phyloP scores from a whole-genome alignment of 495 filamentous ascomycete genomes.

The Aspergillus incahuasiensis region DNA sequence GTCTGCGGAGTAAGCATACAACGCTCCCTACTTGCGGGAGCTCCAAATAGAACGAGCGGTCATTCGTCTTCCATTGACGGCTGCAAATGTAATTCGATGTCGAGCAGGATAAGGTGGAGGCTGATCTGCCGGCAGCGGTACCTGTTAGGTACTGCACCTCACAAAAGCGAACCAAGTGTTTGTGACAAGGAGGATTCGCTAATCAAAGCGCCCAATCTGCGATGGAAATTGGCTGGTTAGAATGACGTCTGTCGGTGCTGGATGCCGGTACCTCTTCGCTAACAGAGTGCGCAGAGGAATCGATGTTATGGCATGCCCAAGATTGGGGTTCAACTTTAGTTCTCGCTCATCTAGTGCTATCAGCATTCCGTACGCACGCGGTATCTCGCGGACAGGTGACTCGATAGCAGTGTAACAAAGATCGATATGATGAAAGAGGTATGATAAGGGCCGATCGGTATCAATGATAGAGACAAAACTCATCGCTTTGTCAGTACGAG shows the following conservation, averaged over 20 bases:
- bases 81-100: background rate
- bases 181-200: background rate
- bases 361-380: background rate
- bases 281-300: background rate
- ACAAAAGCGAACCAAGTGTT: background rate
- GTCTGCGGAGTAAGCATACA: background rate
- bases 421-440: background rate
- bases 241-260: background rate
- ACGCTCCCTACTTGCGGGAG: background rate
- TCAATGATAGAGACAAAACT: background rate
- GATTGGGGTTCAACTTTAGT: background rate
- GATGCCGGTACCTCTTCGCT: background rate
- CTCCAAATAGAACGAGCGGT: background rate
- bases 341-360: background rate
- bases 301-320: background rate
- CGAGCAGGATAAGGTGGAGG: background rate
- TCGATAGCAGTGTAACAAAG: constrained; percentile 2
- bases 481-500: background rate
- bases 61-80: background rate
- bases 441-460: background rate
- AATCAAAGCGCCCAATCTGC: background rate
- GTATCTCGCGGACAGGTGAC: background rate
- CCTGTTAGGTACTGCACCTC: background rate
- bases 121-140: background rate
- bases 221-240: background rate